Percentiles rank a stretch among this genome's conserved stretches.
phyloP scores from a whole-genome alignment of 106 monocot species.

The Dendrobium chrysotoxum region DNA sequence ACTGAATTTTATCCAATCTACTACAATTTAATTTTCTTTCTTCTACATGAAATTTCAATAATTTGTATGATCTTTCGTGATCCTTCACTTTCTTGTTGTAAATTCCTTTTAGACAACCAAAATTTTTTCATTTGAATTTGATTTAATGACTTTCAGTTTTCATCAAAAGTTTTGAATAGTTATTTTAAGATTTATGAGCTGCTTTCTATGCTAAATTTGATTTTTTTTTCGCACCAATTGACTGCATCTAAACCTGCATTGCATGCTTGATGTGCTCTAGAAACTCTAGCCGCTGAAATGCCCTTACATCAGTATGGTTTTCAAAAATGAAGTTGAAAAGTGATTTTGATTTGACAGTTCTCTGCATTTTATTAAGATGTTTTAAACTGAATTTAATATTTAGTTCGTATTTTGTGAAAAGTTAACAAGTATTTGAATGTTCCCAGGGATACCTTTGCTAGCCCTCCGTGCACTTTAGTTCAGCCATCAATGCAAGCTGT shows the following conservation, averaged over 20 bases:
- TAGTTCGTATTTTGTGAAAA: background rate
- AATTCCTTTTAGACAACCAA: background rate
- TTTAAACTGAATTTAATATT: background rate
- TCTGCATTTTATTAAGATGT: background rate
- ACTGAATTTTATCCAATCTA: too few relatives aligned
- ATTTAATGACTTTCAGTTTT: background rate
- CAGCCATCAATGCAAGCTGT: constrained; percentile 68
- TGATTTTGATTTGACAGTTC: too few relatives aligned
- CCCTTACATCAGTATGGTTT: too few relatives aligned
- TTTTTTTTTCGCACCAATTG: too few relatives aligned
- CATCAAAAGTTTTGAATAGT: background rate
- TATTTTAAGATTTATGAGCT: background rate
- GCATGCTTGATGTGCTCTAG: too few relatives aligned
- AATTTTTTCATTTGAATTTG: background rate
- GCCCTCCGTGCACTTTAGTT: constrained; percentile 82
- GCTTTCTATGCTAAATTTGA: too few relatives aligned
- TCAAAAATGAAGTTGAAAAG: background rate
- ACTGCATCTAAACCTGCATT: too few relatives aligned
- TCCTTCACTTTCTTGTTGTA: background rate
- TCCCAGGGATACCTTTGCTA: constrained; percentile 86
- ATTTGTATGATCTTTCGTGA: background rate
- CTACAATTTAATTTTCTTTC: background rate
- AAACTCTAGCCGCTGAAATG: background rate
- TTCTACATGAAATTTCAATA: background rate
- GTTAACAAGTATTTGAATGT: background rate